Evolutionary conservation across 2,329 filamentous ascomycete genomes (phyloP).

Genomic region (Botrytis galanthina): DNA sequence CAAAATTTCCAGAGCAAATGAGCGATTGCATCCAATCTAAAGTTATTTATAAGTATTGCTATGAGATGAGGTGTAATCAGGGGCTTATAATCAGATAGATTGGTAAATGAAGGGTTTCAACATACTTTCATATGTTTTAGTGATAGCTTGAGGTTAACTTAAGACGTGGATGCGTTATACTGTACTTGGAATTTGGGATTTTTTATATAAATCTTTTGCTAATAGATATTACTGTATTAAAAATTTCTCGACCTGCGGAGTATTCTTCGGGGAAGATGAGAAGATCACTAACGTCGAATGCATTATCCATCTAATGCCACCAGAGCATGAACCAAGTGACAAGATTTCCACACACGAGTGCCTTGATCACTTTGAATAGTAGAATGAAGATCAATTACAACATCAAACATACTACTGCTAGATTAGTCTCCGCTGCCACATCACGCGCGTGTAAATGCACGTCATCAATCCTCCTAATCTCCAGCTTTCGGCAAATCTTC

Average conservation of each 20-base stretch:
- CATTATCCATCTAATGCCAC: neutral
- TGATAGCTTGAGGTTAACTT: neutral
- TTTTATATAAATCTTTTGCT: neutral
- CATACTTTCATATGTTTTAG: neutral
- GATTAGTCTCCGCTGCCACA: neutral
- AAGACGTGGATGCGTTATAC: neutral
- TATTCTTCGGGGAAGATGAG: neutral
- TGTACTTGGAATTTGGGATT: neutral
- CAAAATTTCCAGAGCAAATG: no score
- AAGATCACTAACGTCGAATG: neutral
- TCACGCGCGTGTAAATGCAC: neutral
- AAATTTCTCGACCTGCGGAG: rapidly evolving
- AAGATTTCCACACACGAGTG: neutral
- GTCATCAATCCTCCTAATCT: neutral
- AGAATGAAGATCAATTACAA: no score
- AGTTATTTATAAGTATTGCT: no score
- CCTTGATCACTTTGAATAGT: neutral
- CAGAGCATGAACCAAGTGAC: neutral
- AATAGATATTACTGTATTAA: neutral
- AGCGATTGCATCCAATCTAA: no score
- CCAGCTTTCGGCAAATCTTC: neutral
- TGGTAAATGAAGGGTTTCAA: no score
- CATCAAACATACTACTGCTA: rapidly evolving
- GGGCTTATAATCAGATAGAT: no score
- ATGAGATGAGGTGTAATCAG: no score